Percentiles rank a stretch among this genome's conserved stretches.
These are phyloP conservation scores for Cylindrotheca fusiformis DNA, from an alignment of 108 stramenopile species.

Conservation along the genomic window DNA sequence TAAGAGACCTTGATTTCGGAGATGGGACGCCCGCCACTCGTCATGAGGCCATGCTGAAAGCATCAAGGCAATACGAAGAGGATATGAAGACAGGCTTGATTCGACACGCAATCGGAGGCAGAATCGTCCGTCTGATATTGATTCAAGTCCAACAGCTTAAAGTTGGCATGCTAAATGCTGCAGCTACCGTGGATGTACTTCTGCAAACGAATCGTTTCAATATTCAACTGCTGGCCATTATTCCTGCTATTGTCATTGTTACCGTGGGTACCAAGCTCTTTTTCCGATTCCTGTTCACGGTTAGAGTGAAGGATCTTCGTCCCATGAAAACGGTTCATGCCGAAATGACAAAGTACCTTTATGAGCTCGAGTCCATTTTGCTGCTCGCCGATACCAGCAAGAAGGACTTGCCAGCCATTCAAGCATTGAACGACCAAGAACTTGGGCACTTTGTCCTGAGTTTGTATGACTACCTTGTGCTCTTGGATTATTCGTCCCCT, in stretches of 20 bases:
- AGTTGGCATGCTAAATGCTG: constrained; percentile 68
- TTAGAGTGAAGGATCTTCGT: constrained; percentile 67
- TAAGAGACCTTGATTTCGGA: constrained; percentile 70
- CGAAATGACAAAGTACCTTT: constrained; percentile 72
- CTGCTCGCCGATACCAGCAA: constrained; percentile 22
- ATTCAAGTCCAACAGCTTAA: constrained; percentile 86
- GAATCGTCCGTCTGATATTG: constrained; percentile 63
- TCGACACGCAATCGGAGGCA: constrained; percentile 48
- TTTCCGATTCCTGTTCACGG: constrained; percentile 54
- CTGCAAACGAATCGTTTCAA: constrained; percentile 70
- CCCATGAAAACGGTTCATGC: constrained; percentile 61
- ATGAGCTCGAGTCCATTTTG: constrained; percentile 59
- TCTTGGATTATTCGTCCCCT: constrained; percentile 75
- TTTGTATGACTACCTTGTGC: constrained; percentile 64
- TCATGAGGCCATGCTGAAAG: constrained; percentile 48
- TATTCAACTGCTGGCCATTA: constrained; percentile 69
- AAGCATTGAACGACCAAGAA: constrained; percentile 41
- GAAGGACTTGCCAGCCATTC: constrained; percentile 2
- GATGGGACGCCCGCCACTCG: constrained; percentile 64
- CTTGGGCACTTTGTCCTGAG: constrained; percentile 67
- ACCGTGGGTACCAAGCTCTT: constrained; percentile 58
- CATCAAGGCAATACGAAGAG: constrained; percentile 62
- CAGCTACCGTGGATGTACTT: constrained; percentile 73
- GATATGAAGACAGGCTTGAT: constrained; percentile 59
- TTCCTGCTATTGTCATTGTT: constrained; percentile 66